Evolutionary conservation across 768 basidiomycete genomes (phyloP), one percentile per base, ranked within the genome.

Genomic region (Boletus rubroflammeus): DNA sequence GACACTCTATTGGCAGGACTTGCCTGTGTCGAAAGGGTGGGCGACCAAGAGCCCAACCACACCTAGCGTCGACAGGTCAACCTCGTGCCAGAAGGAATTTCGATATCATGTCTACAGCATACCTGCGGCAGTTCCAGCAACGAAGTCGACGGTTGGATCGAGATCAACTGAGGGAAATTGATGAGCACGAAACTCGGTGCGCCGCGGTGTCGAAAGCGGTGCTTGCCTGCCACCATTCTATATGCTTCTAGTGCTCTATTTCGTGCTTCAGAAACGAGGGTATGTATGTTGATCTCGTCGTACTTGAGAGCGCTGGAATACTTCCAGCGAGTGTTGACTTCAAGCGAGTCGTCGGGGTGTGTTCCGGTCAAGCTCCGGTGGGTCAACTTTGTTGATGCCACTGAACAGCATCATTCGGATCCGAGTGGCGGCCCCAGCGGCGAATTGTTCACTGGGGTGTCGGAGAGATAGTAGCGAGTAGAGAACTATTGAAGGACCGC

Each of bases 21-120:
- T 56, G 77, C 80, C 78, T 23, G 86, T 91, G 64, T 92, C 90
- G 48, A 91, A 85, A 0, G 90, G 90, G 62, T 87, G 88, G 15
- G 88, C 88, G 3, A 86, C 82, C 5, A 85, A 67, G 4, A 92
- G 74, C 26, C 84, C 79, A 0, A 83, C 79, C 44, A 84, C 81
- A 9, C 88, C 89, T 67, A 43, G 25, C 10, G 14, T 45, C 19
- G 29, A 39, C 15, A 34, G 26, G 46, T 59, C 26, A 54, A 13
- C 38, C 31, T 10, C 5, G n/a, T 1, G 28, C 13, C 7, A 10
- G 11, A 29, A 4, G 31, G 5, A 6, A 7, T 3, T 1, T 11
- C 17, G 17, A 32, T 19, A 26, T 25, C 1, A 8, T 4, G 21
- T 28, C 19, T 6, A 19, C 19, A 32, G n/a, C 28, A 3, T 41